These are phyloP conservation scores for Soucietia sequanensis DNA, from an alignment of 805 yeast genomes.

Conservation along the genomic window DNA sequence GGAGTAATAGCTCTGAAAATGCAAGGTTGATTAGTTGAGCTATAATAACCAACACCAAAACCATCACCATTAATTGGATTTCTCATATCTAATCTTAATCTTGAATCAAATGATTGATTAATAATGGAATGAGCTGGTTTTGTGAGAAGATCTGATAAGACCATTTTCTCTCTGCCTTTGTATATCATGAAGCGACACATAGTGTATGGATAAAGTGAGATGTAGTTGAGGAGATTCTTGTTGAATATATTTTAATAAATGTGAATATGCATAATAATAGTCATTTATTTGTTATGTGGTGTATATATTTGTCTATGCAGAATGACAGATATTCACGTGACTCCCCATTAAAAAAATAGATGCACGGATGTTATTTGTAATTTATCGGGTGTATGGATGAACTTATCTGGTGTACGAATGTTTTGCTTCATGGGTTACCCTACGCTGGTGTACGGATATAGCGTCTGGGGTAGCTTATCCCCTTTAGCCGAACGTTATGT, in stretches of 20 bases:
- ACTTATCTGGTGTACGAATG: too few species aligned
- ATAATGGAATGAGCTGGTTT: conserved; percentile 97
- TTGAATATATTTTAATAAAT: background rate
- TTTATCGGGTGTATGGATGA: too few species aligned
- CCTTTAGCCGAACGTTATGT: too few species aligned
- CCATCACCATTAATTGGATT: conserved; percentile 98
- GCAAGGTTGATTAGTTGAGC: conserved; percentile 69
- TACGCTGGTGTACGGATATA: too few species aligned
- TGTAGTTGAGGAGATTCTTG: background rate
- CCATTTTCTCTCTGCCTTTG: conserved; percentile 86
- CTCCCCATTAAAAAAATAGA: too few species aligned
- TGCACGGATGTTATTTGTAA: too few species aligned
- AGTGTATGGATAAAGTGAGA: background rate
- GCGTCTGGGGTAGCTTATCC: too few species aligned
- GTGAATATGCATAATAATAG: too few species aligned
- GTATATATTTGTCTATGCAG: too few species aligned
- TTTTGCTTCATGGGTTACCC: too few species aligned
- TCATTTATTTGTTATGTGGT: too few species aligned
- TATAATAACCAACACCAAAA: conserved; percentile 93
- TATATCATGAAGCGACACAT: conserved; percentile 95
- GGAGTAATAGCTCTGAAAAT: conserved; percentile 95
- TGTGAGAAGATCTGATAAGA: conserved; percentile 81
- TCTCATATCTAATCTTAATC: conserved; percentile 81
- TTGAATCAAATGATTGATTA: conserved; percentile 90
- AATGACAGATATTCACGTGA: too few species aligned